Percentiles rank a stretch among this genome's conserved stretches.
Conservation (phyloP, 192 early-diverging fungal genomes). For the Backusella mclennaniae region DNA sequence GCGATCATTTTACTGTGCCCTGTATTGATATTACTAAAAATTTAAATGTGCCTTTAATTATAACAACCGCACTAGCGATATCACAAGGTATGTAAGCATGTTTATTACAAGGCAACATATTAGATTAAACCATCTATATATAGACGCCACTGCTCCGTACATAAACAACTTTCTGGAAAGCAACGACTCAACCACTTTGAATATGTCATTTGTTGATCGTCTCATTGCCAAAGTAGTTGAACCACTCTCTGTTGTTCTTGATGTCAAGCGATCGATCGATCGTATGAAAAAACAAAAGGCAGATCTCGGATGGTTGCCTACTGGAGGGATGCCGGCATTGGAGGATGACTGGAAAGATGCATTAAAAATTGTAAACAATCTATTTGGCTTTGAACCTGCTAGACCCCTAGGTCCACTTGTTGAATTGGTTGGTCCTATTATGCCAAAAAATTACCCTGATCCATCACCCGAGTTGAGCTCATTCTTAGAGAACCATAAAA, state of each 20-base stretch:
- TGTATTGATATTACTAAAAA: constrained; percentile 16
- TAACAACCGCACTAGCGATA: constrained; percentile 20
- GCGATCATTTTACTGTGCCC: constrained; percentile 21
- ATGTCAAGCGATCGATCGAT: background rate
- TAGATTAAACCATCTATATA: background rate
- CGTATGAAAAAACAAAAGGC: background rate
- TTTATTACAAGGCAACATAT: background rate
- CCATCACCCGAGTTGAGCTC: background rate
- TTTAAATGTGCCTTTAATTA: constrained; percentile 17
- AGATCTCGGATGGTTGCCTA: background rate
- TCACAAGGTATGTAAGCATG: constrained; percentile 13
- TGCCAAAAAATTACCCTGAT: constrained; percentile 19
- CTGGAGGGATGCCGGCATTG: background rate
- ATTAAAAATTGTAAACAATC: constrained; percentile 28
- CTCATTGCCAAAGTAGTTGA: constrained; percentile 2
- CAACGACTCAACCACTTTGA: background rate
- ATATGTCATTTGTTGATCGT: constrained; percentile 4
- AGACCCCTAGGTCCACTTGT: constrained; percentile 26
- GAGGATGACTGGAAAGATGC: constrained; percentile 6
- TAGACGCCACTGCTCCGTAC: constrained; percentile 20
- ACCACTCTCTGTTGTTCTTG: background rate
- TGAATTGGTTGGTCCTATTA: constrained; percentile 35
- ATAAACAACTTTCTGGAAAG: constrained; percentile 2
- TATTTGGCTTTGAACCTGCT: constrained; percentile 25
- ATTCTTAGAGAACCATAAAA: constrained; percentile 21